Evolutionary conservation across 306 rosid genomes (phyloP).

Genomic region (Gastrolobium bilobum): DNA sequence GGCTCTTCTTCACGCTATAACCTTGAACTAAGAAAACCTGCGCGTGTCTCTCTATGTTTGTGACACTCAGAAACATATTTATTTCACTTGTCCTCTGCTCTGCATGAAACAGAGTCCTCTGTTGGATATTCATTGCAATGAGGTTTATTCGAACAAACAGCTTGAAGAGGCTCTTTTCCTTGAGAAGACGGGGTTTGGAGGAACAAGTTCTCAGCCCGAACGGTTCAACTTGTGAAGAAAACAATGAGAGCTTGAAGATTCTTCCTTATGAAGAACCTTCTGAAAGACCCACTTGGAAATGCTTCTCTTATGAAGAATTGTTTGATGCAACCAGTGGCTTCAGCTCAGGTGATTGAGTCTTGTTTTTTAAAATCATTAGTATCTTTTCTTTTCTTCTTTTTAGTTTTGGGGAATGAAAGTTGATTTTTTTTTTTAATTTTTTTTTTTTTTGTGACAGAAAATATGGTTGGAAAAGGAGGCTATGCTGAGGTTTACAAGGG

Average conservation of each 20-base stretch:
- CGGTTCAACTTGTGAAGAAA: constrained; percentile 48
- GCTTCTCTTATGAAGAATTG: constrained; percentile 81
- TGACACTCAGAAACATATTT: constrained; percentile 1
- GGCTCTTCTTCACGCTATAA: constrained; percentile 38
- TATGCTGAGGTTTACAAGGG: constrained; percentile 94
- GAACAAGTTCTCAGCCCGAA: constrained; percentile 51
- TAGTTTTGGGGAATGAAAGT: constrained; percentile 9
- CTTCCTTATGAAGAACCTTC: constrained; percentile 47
- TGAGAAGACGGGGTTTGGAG: constrained; percentile 62
- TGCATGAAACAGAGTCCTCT: constrained; percentile 63
- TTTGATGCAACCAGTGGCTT: constrained; percentile 83
- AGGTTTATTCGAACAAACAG: constrained; percentile 73
- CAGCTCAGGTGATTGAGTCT: constrained; percentile 64
- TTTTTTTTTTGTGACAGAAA: constrained; percentile 57
- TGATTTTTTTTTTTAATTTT: constrained; percentile 14
- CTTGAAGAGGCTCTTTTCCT: constrained; percentile 82
- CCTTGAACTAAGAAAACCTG: constrained; percentile 37
- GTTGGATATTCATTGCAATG: constrained; percentile 56
- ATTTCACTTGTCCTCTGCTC: constrained; percentile 31
- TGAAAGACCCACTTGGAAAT: constrained; percentile 87
- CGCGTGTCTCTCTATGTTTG: constrained; percentile 36
- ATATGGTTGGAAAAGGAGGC: constrained; percentile 92
- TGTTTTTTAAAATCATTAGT: background rate
- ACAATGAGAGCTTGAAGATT: constrained; percentile 33
- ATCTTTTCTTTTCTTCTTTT: background rate